These are phyloP conservation scores for Forsythia viridissima DNA, from an alignment of 257 asterid genomes.

Conservation along the genomic window DNA sequence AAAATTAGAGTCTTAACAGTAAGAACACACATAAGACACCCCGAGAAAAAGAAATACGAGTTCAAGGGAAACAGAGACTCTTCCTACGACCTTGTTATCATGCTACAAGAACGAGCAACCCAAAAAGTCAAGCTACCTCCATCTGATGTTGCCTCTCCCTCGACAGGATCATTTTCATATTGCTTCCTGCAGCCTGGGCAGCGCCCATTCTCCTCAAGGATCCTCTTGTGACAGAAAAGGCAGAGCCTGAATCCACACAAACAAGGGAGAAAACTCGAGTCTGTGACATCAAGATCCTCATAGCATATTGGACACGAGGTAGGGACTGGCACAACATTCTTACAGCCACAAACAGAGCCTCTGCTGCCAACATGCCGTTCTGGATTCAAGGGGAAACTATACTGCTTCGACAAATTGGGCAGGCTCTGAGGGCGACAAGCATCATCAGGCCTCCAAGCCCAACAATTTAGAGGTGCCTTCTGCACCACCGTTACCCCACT, in stretches of 20 bases:
- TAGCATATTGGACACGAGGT: constrained; percentile 82
- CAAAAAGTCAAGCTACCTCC: constrained; percentile 55
- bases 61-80: constrained; percentile 30
- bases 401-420: constrained; percentile 74
- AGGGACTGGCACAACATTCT: constrained; percentile 46
- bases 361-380: constrained; percentile 51
- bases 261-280: constrained; percentile 80
- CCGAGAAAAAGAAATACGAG: constrained; percentile 42
- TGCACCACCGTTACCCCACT: constrained; percentile 32
- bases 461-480: constrained; percentile 37
- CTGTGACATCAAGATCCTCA: constrained; percentile 87
- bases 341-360: constrained; percentile 56
- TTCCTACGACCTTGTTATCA: constrained; percentile 67
- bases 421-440: constrained; percentile 77
- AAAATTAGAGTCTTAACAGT: constrained; percentile 38
- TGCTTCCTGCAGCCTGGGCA: constrained; percentile 93
- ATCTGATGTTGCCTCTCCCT: constrained; percentile 57
- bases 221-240: constrained; percentile 93
- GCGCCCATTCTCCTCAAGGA: constrained; percentile 85
- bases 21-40: constrained; percentile 40
- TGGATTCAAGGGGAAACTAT: constrained; percentile 56
- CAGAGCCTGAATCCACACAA: constrained; percentile 88
- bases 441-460: constrained; percentile 90
- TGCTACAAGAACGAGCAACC: constrained; percentile 66
- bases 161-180: constrained; percentile 42